Conservation (phyloP, 768 basidiomycete species). For the Panaeolus papilionaceus region DNA sequence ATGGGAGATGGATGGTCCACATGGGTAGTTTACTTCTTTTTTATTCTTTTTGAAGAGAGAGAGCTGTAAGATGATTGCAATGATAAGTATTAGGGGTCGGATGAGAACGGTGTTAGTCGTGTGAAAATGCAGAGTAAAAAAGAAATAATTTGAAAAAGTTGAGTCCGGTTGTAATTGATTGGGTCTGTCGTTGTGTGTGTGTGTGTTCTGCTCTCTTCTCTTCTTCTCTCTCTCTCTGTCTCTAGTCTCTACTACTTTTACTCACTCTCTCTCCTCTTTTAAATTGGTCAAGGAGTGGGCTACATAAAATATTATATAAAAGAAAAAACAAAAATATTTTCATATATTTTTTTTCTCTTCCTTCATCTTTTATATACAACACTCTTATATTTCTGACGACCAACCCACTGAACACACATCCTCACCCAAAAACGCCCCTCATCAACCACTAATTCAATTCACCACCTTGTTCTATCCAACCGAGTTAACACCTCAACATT, state of each 20-base stretch:
- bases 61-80: too few relatives aligned
- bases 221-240: neutral
- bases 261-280: neutral
- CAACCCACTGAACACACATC: neutral
- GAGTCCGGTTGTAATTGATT: neutral
- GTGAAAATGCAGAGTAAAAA: neutral
- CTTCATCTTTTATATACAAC: constrained; percentile 3
- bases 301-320: neutral
- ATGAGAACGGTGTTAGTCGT: neutral
- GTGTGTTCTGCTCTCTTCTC: neutral
- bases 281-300: neutral
- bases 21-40: too few relatives aligned
- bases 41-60: too few relatives aligned
- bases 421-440: constrained; percentile 2
- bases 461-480: constrained; percentile 35
- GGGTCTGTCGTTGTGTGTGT: neutral
- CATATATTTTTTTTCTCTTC: neutral
- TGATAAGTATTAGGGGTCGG: constrained; percentile 1
- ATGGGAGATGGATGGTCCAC: too few relatives aligned
- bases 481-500: constrained; percentile 31
- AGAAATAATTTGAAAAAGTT: too few relatives aligned
- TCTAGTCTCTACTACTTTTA: neutral
- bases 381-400: neutral
- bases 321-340: neutral
- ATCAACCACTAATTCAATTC: constrained; percentile 36